Conservation (phyloP, 177 flowering plant genomes). For the Tripterygium wilfordii region DNA sequence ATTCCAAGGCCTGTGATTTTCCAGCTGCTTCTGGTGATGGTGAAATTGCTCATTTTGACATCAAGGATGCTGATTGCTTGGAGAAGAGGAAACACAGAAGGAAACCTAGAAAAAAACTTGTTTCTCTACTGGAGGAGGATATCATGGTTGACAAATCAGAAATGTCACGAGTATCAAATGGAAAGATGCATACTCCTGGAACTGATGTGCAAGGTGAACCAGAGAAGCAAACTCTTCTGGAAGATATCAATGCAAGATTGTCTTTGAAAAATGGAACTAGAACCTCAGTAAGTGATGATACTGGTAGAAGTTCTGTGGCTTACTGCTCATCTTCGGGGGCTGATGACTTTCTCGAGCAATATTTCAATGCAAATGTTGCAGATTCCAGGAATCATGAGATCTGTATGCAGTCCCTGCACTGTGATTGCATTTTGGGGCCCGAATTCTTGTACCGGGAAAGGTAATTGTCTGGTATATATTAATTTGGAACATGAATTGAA, state of each 20-base stretch:
- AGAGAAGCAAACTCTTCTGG: neutral
- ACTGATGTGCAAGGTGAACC: constrained; percentile 16
- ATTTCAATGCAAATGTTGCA: constrained; percentile 41
- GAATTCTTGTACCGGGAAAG: constrained; percentile 29
- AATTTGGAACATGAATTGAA: neutral
- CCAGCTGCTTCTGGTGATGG: constrained; percentile 15
- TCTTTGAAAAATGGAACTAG: neutral
- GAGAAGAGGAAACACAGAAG: constrained; percentile 34
- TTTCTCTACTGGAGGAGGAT: constrained; percentile 36
- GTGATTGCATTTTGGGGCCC: constrained; percentile 35
- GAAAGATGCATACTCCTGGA: constrained; percentile 14
- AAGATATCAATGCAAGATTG: constrained; percentile 4
- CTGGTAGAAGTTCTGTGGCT: constrained; percentile 4
- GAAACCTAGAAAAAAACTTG: constrained; percentile 42
- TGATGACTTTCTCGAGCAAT: constrained; percentile 36
- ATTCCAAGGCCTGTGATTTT: constrained; percentile 13
- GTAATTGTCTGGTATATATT: constrained; percentile 12
- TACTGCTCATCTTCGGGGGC: neutral
- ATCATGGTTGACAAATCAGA: constrained; percentile 9
- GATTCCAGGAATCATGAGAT: constrained; percentile 44
- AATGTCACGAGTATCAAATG: constrained; percentile 18
- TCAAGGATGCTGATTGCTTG: constrained; percentile 22
- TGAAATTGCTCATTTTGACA: constrained; percentile 15
- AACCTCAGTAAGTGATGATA: constrained; percentile 4
- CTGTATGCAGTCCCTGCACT: constrained; percentile 40